These are phyloP conservation scores for Kwoniella sp. DNA, from an alignment of 768 basidiomycete genomes.

Conservation along the genomic window DNA sequence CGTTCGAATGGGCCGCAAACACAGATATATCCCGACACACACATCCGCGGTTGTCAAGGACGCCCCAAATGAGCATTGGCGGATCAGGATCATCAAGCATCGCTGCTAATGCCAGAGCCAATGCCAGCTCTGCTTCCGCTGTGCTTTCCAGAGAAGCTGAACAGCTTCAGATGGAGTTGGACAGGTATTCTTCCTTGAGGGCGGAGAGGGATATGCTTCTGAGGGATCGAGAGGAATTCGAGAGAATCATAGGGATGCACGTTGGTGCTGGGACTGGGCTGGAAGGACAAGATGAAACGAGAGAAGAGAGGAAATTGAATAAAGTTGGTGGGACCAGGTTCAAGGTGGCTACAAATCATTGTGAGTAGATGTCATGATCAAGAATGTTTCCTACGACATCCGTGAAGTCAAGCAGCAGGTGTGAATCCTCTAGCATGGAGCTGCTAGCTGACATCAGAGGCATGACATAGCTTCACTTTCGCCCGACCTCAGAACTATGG, in stretches of 20 bases:
- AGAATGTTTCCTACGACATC: too few species aligned
- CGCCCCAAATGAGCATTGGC: background rate
- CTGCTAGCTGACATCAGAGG: too few species aligned
- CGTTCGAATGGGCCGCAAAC: conserved; percentile 13
- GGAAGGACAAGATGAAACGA: conserved; percentile 10
- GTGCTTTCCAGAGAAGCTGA: conserved; percentile 11
- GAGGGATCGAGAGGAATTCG: conserved; percentile 26
- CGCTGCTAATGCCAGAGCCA: background rate
- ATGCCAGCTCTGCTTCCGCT: background rate
- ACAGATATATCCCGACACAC: background rate
- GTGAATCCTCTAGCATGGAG: too few species aligned
- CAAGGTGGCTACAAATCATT: conserved; percentile 52
- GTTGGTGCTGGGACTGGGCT: conserved; percentile 6
- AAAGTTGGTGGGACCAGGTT: conserved; percentile 48
- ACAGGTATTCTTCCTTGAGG: conserved; percentile 15
- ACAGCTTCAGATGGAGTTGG: conserved; percentile 19
- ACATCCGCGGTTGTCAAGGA: background rate
- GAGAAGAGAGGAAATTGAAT: conserved; percentile 34
- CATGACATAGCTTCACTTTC: conserved; percentile 87
- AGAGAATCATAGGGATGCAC: conserved; percentile 27
- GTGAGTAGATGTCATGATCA: conserved; percentile 41
- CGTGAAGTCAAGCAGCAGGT: too few species aligned
- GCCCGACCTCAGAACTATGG: conserved; percentile 79
- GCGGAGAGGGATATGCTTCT: conserved; percentile 11
- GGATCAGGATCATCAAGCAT: background rate